Evolutionary conservation across 2,329 filamentous ascomycete genomes (phyloP).

Genomic region (Talaromyces funiculosus): DNA sequence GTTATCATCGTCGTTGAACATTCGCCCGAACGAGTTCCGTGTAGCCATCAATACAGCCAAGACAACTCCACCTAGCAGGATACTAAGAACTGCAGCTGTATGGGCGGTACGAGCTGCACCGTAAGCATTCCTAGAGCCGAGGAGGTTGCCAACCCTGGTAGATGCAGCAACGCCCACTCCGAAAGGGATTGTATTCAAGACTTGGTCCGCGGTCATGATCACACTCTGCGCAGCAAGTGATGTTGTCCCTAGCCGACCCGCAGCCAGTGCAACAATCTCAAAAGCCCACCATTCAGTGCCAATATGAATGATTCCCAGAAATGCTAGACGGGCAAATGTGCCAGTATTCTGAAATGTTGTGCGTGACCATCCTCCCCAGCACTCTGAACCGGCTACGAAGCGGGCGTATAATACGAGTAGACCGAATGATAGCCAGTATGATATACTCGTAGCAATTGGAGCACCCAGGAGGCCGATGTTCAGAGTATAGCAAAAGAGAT

Average conservation of each 20-base stretch:
- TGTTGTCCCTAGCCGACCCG: slow-evolving; percentile 72
- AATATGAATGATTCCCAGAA: slow-evolving; percentile 73
- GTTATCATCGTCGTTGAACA: slow-evolving; percentile 72
- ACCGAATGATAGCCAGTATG: slow-evolving; percentile 79
- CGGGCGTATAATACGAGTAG: slow-evolving; percentile 68
- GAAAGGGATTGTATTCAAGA: slow-evolving; percentile 81
- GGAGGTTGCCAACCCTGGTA: slow-evolving; percentile 69
- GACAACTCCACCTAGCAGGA: slow-evolving; percentile 62
- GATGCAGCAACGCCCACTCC: slow-evolving; percentile 78
- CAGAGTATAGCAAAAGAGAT: slow-evolving; percentile 67
- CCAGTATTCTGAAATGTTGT: slow-evolving; percentile 61
- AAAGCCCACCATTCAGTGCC: slow-evolving; percentile 95
- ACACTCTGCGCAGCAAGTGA: slow-evolving; percentile 77
- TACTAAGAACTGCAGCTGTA: slow-evolving; percentile 66
- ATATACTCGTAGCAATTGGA: slow-evolving; percentile 73
- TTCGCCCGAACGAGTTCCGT: slow-evolving; percentile 65
- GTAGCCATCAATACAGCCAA: slow-evolving; percentile 64
- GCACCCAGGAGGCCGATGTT: slow-evolving; percentile 69
- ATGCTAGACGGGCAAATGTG: slow-evolving; percentile 67
- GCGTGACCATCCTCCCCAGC: slow-evolving; percentile 70
- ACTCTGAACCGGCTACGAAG: slow-evolving; percentile 65
- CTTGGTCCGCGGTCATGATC: slow-evolving; percentile 84
- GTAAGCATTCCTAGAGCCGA: slow-evolving; percentile 61
- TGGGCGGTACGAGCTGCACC: slow-evolving; percentile 70
- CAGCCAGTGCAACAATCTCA: slow-evolving; percentile 79